phyloP scores from a whole-genome alignment of 192 early-diverging fungal genomes.

The Nowakowskiella sp. region DNA sequence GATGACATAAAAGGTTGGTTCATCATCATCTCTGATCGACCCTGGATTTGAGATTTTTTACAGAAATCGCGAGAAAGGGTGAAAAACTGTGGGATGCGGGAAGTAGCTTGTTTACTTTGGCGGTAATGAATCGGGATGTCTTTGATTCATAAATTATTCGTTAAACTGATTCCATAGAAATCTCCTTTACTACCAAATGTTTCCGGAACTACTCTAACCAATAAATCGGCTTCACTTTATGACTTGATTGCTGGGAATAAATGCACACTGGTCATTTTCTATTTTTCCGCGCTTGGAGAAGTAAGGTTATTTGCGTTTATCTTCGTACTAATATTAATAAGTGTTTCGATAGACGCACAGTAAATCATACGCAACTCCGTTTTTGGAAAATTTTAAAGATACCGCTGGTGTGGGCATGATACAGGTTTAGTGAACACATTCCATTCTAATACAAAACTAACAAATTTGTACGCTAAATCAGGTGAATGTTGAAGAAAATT shows the following conservation, averaged over 20 bases:
- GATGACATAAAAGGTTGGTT: slow-evolving; percentile 28
- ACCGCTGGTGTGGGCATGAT: slow-evolving; percentile 12
- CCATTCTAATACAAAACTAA: no score
- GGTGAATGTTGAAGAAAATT: slow-evolving; percentile 34
- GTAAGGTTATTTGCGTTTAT: slow-evolving; percentile 7
- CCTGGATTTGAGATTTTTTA: not conserved
- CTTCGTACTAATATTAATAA: not conserved
- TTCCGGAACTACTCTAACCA: slow-evolving; percentile 16
- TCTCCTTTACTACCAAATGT: slow-evolving; percentile 26
- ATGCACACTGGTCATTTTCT: slow-evolving; percentile 29
- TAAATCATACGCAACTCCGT: slow-evolving; percentile 18
- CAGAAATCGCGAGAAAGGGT: slow-evolving; percentile 34
- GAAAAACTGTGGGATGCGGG: slow-evolving; percentile 42
- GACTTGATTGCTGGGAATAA: slow-evolving; percentile 12
- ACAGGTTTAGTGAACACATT: no score
- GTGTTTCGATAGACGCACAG: slow-evolving; percentile 12
- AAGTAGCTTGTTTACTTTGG: not conserved
- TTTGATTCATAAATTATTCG: not conserved
- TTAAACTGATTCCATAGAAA: not conserved
- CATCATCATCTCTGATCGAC: not conserved
- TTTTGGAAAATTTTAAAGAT: slow-evolving; percentile 20
- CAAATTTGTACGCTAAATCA: slow-evolving; percentile 11
- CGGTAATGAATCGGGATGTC: not conserved
- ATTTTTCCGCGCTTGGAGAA: slow-evolving; percentile 40
- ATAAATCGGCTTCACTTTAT: slow-evolving; percentile 19